Percentiles rank a stretch among this genome's conserved stretches.
phyloP scores from a whole-genome alignment of 2,329 filamentous ascomycete species.

The Venturia aucupariae region DNA sequence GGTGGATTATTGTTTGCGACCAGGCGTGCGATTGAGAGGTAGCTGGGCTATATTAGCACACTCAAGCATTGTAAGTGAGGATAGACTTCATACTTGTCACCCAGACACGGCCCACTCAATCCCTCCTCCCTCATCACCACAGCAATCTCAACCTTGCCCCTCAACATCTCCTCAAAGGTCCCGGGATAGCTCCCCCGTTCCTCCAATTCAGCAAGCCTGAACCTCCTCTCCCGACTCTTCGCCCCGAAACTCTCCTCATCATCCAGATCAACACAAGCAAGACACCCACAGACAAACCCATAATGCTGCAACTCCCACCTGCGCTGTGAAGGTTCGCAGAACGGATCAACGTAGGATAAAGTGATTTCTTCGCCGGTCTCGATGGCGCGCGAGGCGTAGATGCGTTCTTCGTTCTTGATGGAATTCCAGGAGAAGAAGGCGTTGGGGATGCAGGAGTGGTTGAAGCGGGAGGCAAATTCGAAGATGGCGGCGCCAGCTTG shows the following conservation, averaged over 20 bases:
- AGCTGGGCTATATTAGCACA: not conserved
- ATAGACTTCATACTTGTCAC: not conserved
- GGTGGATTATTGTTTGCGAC: not conserved
- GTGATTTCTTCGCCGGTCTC: constrained; percentile 14
- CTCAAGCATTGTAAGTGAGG: not conserved
- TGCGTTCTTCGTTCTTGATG: not conserved
- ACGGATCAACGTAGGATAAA: constrained; percentile 11
- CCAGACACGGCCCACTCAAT: constrained; percentile 3
- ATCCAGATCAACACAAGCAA: constrained; percentile 10
- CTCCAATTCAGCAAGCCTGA: constrained; percentile 3
- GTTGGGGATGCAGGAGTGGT: constrained; percentile 15
- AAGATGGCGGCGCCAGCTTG: constrained; percentile 12
- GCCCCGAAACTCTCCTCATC: not conserved
- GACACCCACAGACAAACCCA: constrained; percentile 12
- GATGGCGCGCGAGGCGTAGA: constrained; percentile 8
- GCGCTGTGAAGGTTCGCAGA: not conserved
- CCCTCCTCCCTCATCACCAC: constrained; percentile 9
- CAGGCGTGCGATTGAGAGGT: constrained; percentile 4
- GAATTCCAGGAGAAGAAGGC: constrained; percentile 13
- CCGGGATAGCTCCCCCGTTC: not conserved
- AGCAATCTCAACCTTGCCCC: constrained; percentile 1
- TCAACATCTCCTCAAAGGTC: not conserved
- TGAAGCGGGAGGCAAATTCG: constrained; percentile 11
- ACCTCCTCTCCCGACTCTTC: constrained; percentile 7
- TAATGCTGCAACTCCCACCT: constrained; percentile 14